These are phyloP conservation scores for Lentithecium fluviatile DNA, from an alignment of 495 filamentous ascomycete species.

Conservation along the genomic window DNA sequence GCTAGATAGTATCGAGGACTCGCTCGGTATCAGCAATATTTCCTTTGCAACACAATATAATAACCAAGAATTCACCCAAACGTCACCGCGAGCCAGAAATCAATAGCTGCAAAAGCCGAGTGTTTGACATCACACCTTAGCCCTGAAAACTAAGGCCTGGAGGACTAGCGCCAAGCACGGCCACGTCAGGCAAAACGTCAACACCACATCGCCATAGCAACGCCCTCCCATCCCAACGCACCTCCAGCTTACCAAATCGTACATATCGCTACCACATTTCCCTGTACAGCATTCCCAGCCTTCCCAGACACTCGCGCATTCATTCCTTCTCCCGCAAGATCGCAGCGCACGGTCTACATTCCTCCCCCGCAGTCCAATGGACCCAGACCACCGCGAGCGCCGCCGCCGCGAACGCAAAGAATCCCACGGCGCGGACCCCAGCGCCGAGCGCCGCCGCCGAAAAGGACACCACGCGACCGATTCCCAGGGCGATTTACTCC, in stretches of 20 bases:
- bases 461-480: conserved; percentile 41
- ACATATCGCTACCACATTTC: conserved; percentile 19
- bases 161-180: not conserved
- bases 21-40: too few relatives aligned
- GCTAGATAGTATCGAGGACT: too few relatives aligned
- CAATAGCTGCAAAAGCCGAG: too few relatives aligned
- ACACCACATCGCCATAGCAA: conserved; percentile 21
- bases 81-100: too few relatives aligned
- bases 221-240: conserved; percentile 4
- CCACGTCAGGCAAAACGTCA: conserved; percentile 25
- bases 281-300: conserved; percentile 5
- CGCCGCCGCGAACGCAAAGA: conserved; percentile 21
- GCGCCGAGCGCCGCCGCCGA: conserved; percentile 21
- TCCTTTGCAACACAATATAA: too few relatives aligned
- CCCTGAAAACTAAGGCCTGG: too few relatives aligned
- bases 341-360: not conserved
- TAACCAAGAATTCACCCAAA: too few relatives aligned
- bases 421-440: conserved; percentile 3
- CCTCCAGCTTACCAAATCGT: conserved; percentile 19
- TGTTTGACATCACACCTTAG: too few relatives aligned
- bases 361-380: conserved; percentile 15
- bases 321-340: not conserved
- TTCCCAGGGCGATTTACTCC: conserved; percentile 40
- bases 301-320: not conserved
- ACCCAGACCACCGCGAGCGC: conserved; percentile 23